Evolutionary conservation across 192 early-diverging fungal genomes (phyloP).

Genomic region (Kappamyces sp.): DNA sequence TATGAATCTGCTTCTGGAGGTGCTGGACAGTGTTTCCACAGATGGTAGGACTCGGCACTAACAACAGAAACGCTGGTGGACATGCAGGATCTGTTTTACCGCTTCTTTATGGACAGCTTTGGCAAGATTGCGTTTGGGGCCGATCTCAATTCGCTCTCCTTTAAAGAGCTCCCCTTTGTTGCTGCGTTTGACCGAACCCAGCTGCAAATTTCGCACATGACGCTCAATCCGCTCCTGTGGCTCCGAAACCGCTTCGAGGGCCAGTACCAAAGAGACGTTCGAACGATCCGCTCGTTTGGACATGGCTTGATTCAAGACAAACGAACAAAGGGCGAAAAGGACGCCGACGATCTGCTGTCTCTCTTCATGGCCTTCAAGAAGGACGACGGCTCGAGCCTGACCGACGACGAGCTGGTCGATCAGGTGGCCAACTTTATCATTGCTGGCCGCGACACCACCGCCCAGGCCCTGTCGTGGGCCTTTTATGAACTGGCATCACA

Average conservation of each 20-base stretch:
- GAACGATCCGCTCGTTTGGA: background rate
- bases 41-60: background rate
- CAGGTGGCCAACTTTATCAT: conserved; percentile 40
- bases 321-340: conserved; percentile 14
- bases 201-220: conserved; percentile 11
- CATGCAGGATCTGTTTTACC: conserved; percentile 33
- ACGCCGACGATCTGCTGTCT: conserved; percentile 33
- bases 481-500: conserved; percentile 28
- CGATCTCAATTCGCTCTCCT: conserved; percentile 9
- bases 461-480: conserved; percentile 45
- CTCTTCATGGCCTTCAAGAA: conserved; percentile 40
- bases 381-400: conserved; percentile 31
- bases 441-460: conserved; percentile 39
- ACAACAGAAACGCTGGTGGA: conserved; percentile 11
- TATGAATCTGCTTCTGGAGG: conserved; percentile 16
- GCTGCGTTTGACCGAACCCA: conserved; percentile 29
- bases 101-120: conserved; percentile 36
- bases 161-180: conserved; percentile 20
- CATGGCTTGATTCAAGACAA: conserved; percentile 13
- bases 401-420: conserved; percentile 37
- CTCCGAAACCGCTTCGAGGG: conserved; percentile 13
- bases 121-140: conserved; percentile 28
- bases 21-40: conserved; percentile 16
- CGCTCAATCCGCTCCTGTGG: conserved; percentile 22
- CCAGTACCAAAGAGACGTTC: conserved; percentile 9